Evolutionary conservation across 2,329 filamentous ascomycete species (phyloP), one percentile per base, ranked within the genome.

Genomic region (Plenodomus lindquistii): DNA sequence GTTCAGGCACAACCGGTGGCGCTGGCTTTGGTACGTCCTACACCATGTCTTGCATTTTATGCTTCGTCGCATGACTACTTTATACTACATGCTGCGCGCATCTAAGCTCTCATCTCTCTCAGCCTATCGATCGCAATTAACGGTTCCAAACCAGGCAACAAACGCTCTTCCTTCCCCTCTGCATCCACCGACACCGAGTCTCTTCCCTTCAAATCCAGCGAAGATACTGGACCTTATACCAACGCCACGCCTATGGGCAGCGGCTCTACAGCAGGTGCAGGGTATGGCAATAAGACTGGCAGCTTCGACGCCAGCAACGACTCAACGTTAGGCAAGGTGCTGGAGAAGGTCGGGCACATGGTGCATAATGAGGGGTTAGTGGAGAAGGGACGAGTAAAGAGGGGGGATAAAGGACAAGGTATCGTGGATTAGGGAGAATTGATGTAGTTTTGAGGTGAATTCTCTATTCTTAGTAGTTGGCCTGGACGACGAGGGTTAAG

Each of bases 271-370:
- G 69, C 61, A 5, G 70, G 71, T 1, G 71, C 72, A 0, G 71
- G 70, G 9, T 73, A 65, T 40, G 73, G 73, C 31, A 75, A 74
- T 42, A 75, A 75, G 55, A 70, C 70, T 15, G 67, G 61, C 21
- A 46, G 50, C 5, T 66, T 66, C 50, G 42, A 43, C 20, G 42
- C 17, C 8, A 24, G 22, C 2, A 17, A 39, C 60, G 77, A 81
- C 62, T 81, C 79, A 42, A 77, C 76, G 15, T 44, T 82, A 18
- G 82, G 82, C 39, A 84, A 82, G 70, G 47, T 85, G 19, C 72
- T 85, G 67, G 81, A 86, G 71, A 85, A 83, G 75, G 79, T 77
- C 5, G 81, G 82, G 8, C 66, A 70, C 11, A 58, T 79, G 41
- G 57, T 85, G 52, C 69, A 77, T 44, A 82, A 75, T 56, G 72